Base-by-base conservation (phyloP, 1,284 basidiomycete genomes). In the Sporisorium reilianum region DNA sequence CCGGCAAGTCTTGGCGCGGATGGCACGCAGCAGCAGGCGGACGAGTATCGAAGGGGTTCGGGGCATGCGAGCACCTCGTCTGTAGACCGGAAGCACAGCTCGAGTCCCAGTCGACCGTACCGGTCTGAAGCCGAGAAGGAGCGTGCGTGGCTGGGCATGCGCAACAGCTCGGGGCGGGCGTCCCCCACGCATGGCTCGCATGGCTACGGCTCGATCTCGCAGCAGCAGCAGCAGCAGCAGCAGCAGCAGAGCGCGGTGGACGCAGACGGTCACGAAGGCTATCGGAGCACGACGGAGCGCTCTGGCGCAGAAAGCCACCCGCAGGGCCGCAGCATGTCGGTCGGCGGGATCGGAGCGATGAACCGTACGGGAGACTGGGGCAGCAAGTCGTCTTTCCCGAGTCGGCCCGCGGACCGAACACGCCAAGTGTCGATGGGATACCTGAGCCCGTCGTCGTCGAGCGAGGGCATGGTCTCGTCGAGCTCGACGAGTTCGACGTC, bases 71-170 rank as follows among this genome's bases (percentile, higher is more conserved):
- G 28, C n/a, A 26, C 2, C 36, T 41, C 32, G 16, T 20, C 49
- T n/a, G 23, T 20, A 14, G 59, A 63, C 42, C 55, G 30, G 12
- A 68, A 63, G 36, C 58, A 58, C n/a, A 65, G 62, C 28, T 71
- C 68, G 14, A 65, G 58, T 38, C 50, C 59, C 7, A 72, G 50
- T 49, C 55, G 59, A 23, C 61, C 65, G 11, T 68, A 74, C 22
- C 61, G 64, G 12, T 55, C 71, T 9, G 71, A 74, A 45, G 71
- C 71, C 1, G 71, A 74, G 26, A 74, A 74, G 55, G 71, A 74
- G 40, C 56, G 71, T 22, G 70, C 64, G 0, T 73, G 70, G 70
- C 41, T 73, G 23, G 65, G 65, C 4, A 64, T 60, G 65, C 61
- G 65, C 32, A 61, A 51, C 41, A 60, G 45, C 51, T 64, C 69